Evolutionary conservation across 306 rosid species (phyloP), one percentile per base, ranked within the genome.

Genomic region (Vigna reflexopilosa): DNA sequence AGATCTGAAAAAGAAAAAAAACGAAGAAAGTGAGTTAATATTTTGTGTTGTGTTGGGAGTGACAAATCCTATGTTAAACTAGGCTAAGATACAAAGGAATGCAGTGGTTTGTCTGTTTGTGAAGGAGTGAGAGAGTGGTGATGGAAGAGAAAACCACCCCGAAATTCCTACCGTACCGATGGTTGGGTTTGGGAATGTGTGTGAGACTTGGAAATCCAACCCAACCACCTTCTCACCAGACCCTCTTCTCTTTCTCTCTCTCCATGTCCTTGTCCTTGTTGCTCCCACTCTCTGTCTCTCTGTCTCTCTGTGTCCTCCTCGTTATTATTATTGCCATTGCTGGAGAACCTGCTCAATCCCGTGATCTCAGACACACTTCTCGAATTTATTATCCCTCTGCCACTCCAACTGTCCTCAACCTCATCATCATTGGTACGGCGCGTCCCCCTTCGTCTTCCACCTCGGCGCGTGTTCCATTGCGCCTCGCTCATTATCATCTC

Each of bases 351-450:
- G 80, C 86, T 89, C 48, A 91, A n/a, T 36, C 90, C 95, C 75
- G 93, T 90, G 83, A 90, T 86, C 73, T 95, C 97, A 73, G 97
- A 95, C 91, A 85, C 88, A 70, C 96, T 91, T 83, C 95, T 86
- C 75, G 69, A 70, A 62, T 84, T 90, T 45, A 89, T 86, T 86
- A 77, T 84, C 22, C 78, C 62, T 7, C 88, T 90, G 80, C 88
- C 88, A 58, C 4, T 59, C 80, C 80, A 76, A 67, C 69, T 59
- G 64, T 57, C 72, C 68, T 82, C 15, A 85, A 84, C 40, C 88
- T 75, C 71, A 19, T 65, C 7, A 17, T 17, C 48, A 17, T 10
- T 9, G 2, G n/a, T 11, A 65, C 51, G 30, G 4, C 51, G 24
- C 48, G 9, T 34, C 47, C 17, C 48, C 15, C 9, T 63, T 9